Evolutionary conservation across 345 rosid genomes (phyloP), one percentile per base, ranked within the genome.

Genomic region (Arabis alpina): DNA sequence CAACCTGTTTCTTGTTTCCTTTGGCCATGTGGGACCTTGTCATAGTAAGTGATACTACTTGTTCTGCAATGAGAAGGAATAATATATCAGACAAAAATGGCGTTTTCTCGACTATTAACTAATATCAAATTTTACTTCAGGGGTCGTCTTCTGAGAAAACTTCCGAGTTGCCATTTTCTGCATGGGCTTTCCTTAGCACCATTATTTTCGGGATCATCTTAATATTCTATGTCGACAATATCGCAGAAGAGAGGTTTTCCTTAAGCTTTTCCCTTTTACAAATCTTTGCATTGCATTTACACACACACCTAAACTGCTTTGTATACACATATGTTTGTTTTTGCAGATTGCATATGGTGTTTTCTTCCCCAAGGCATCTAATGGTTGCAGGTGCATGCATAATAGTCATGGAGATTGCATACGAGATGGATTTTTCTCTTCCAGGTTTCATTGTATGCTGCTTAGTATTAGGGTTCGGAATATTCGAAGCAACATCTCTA

Each of bases 21-120:
- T 87, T 88, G 59, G 99, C 98, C 62, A 94, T 94, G 96, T 94
- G 99, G 97, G 93, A 91, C 82, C 82, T 88, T 71, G 84, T 94
- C 72, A 79, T 81, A 7, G 99, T 91, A 88, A 88, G 99, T 80
- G 25, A 40, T 40, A 23, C 64, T 44, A 42, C 60, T 57, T 48
- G 12, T 47, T 53, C 12, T 60, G 62, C 4, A 51, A 4, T 12
- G 16, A 61, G 30, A 24, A 10, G 36, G 2, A 11, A 30, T 3
- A 24, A 42, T 8, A 12, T 39, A 71, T 41, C 0, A 8, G 47
- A 59, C 0, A 5, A 55, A 59, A 10, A 28, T 55, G 37, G 43
- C 0, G 8, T 55, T 39, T 37, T 10, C 48, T 14, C 25, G 1
- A 54, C 34, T 8, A 2, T 70, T 71, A 39, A 57, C 80, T 79